Conservation (phyloP, 495 filamentous ascomycete species). For the Hypoxylon fragiforme region DNA sequence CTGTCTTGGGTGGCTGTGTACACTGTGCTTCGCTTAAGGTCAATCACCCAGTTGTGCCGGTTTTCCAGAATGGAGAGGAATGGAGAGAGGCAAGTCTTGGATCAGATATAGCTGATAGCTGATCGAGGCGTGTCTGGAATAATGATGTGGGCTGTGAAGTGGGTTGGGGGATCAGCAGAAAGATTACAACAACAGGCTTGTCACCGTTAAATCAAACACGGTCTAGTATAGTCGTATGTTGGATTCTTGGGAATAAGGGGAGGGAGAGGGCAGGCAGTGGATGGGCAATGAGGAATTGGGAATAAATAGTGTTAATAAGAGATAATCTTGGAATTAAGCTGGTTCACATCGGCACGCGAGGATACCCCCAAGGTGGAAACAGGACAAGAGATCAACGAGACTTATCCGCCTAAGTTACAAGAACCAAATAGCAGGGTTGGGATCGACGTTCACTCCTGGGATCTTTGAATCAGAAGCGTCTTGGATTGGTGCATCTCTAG, state of each 20-base stretch:
- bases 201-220: constrained; percentile 2
- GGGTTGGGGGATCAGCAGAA: neutral
- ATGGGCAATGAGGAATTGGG: constrained; percentile 12
- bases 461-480: constrained; percentile 31
- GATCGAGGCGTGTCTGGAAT: neutral
- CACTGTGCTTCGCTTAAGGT: constrained; percentile 4
- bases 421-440: constrained; percentile 25
- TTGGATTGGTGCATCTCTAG: constrained; percentile 26
- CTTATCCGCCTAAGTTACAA: constrained; percentile 19
- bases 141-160: constrained; percentile 1
- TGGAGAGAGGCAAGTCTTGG: neutral
- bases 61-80: constrained; percentile 10
- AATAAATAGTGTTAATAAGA: constrained; percentile 21
- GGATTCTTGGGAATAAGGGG: constrained; percentile 4
- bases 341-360: constrained; percentile 21
- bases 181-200: constrained; percentile 11
- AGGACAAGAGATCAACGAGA: constrained; percentile 23
- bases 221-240: neutral
- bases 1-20: constrained; percentile 3
- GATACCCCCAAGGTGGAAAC: constrained; percentile 7
- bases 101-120: neutral
- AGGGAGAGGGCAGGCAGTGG: constrained; percentile 6
- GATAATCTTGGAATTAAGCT: constrained; percentile 6
- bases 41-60: constrained; percentile 1
- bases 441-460: constrained; percentile 34